phyloP scores from a whole-genome alignment of 305 asterid genomes.

The Solanum chacoense region DNA sequence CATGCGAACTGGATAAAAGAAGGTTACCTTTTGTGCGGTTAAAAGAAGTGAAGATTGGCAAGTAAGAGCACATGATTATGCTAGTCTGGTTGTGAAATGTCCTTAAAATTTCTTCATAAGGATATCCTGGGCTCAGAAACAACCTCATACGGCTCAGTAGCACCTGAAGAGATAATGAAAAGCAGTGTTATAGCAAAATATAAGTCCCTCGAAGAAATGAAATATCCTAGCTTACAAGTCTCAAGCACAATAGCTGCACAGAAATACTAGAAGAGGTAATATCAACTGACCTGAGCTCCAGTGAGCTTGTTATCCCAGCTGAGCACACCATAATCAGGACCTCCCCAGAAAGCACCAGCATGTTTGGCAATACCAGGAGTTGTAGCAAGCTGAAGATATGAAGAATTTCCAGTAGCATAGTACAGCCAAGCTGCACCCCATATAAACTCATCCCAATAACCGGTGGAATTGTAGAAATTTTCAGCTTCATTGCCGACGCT shows the following conservation, averaged over 20 bases:
- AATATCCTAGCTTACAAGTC: not conserved
- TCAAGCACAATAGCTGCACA: not conserved
- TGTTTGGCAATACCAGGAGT: constrained; percentile 65
- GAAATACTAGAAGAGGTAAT: not conserved
- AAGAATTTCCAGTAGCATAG: constrained; percentile 81
- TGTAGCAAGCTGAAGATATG: constrained; percentile 90
- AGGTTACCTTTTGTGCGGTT: constrained; percentile 78
- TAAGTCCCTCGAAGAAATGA: not conserved
- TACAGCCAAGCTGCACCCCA: constrained; percentile 98
- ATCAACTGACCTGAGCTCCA: constrained; percentile 75
- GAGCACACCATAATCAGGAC: constrained; percentile 89
- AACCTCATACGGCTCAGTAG: constrained; percentile 84
- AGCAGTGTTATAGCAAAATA: not conserved
- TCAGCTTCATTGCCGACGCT: constrained; percentile 58
- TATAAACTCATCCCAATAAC: constrained; percentile 82
- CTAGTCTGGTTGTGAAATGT: constrained; percentile 92
- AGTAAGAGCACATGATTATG: constrained; percentile 86
- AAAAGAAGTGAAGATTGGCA: constrained; percentile 71
- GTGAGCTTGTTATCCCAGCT: constrained; percentile 97
- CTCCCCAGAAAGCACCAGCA: constrained; percentile 98
- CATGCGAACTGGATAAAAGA: not conserved
- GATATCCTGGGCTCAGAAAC: constrained; percentile 93
- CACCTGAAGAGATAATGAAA: constrained; percentile 33
- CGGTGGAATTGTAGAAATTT: constrained; percentile 66
- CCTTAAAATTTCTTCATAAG: constrained; percentile 80